Percentiles rank a stretch among this genome's conserved stretches.
phyloP scores from a whole-genome alignment of 768 basidiomycete genomes.

The Kwoniella sp. region DNA sequence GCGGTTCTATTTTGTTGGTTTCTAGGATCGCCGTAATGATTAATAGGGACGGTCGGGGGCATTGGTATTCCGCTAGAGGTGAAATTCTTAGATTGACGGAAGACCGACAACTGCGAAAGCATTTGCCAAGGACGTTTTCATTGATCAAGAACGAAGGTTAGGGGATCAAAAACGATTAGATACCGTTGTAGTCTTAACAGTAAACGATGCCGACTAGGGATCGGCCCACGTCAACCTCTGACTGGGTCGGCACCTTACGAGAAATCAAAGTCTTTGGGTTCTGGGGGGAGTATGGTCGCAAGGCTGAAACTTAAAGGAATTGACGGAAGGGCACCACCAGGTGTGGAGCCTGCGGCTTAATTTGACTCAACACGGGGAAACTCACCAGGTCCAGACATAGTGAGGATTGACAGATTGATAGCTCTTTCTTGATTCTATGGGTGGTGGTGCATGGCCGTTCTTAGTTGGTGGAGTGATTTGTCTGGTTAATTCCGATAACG shows the following conservation, averaged over 20 bases:
- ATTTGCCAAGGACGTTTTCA: constrained; percentile 84
- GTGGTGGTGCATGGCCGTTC: constrained; percentile 87
- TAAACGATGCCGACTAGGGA: constrained; percentile 82
- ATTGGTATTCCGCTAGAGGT: constrained; percentile 81
- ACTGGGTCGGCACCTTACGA: constrained; percentile 76
- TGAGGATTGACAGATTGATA: constrained; percentile 78
- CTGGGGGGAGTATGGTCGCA: constrained; percentile 72
- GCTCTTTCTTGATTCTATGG: constrained; percentile 82
- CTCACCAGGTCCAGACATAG: constrained; percentile 78
- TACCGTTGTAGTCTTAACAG: constrained; percentile 81
- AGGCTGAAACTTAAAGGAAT: constrained; percentile 81
- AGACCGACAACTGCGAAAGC: constrained; percentile 80
- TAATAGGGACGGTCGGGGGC: constrained; percentile 81
- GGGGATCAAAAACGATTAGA: constrained; percentile 82
- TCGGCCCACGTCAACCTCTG: constrained; percentile 70
- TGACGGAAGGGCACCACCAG: constrained; percentile 82
- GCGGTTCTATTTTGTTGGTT: constrained; percentile 82
- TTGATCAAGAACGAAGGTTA: constrained; percentile 84
- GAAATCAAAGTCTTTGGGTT: constrained; percentile 90
- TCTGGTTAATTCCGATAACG: constrained; percentile 96
- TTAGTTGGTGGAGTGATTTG: constrained; percentile 90
- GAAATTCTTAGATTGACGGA: constrained; percentile 82
- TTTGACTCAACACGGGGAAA: constrained; percentile 71
- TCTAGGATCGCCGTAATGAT: constrained; percentile 77
- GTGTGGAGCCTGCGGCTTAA: constrained; percentile 78